Percentiles rank a stretch among this genome's conserved stretches.
These are phyloP conservation scores for Aspergillus floridensis DNA, from an alignment of 2,329 filamentous ascomycete genomes.

Conservation along the genomic window DNA sequence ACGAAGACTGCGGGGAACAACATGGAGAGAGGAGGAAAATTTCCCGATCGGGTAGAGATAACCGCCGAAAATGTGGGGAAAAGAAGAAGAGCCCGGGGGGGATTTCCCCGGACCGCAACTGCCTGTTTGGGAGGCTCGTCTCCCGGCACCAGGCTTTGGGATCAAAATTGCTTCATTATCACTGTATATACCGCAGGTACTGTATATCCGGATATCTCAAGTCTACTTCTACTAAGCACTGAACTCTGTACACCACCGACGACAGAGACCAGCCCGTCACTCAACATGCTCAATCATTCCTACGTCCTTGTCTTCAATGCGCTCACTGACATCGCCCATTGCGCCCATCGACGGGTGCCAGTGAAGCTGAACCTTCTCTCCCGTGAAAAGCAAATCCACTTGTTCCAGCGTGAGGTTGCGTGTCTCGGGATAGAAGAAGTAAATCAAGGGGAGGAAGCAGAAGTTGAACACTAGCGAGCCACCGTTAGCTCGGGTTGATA, in stretches of 20 bases:
- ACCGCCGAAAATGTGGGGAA: slow-evolving; percentile 11
- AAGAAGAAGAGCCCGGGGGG: slow-evolving; percentile 7
- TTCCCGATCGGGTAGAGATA: slow-evolving; percentile 20
- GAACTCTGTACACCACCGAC: too few relatives aligned
- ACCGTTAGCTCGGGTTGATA: not conserved
- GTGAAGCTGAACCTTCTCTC: slow-evolving; percentile 28
- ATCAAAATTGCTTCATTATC: too few relatives aligned
- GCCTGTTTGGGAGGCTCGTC: too few relatives aligned
- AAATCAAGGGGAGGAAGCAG: slow-evolving; percentile 51
- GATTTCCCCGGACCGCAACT: too few relatives aligned
- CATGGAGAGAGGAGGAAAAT: slow-evolving; percentile 2
- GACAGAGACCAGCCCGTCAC: slow-evolving; percentile 4
- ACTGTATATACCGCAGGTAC: too few relatives aligned
- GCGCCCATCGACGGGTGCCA: slow-evolving; percentile 31
- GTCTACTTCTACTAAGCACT: too few relatives aligned
- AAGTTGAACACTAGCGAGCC: slow-evolving; percentile 41
- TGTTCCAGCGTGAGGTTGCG: slow-evolving; percentile 34
- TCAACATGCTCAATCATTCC: slow-evolving; percentile 24
- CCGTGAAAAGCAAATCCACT: slow-evolving; percentile 38
- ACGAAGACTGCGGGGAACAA: not conserved
- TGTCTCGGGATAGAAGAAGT: slow-evolving; percentile 40
- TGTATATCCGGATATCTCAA: too few relatives aligned
- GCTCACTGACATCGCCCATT: slow-evolving; percentile 21
- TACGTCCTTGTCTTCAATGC: slow-evolving; percentile 18
- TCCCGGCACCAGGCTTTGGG: not conserved